Conservation (phyloP, 2,329 filamentous ascomycete species). For the Fusarium dlaminii region DNA sequence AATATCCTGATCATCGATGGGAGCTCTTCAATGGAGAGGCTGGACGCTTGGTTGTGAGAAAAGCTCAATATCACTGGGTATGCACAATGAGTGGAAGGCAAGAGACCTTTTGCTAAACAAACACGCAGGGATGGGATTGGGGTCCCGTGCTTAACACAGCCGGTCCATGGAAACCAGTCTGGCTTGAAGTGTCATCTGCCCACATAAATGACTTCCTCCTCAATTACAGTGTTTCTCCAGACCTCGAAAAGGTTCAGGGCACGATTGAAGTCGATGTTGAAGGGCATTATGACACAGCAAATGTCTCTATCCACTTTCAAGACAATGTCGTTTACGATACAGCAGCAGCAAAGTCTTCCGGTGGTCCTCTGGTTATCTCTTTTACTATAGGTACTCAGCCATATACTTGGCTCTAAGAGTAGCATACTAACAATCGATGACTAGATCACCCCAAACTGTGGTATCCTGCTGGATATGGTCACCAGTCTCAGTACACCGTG, state of each 20-base stretch:
- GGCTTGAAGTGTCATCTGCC: neutral
- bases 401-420: neutral
- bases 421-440: neutral
- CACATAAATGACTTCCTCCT: neutral
- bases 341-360: neutral
- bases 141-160: neutral
- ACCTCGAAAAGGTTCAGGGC: neutral
- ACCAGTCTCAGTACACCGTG: neutral
- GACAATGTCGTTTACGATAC: neutral
- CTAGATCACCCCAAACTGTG: neutral
- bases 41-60: neutral
- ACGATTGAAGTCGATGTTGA: neutral
- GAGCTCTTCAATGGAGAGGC: slow-evolving; percentile 3
- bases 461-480: neutral
- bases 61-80: neutral
- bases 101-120: neutral
- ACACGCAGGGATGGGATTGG: neutral
- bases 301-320: neutral
- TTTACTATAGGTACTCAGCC: neutral
- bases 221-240: neutral
- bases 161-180: neutral
- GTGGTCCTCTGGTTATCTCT: neutral
- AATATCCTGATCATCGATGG: neutral
- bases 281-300: neutral
- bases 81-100: neutral